Evolutionary conservation across 208 protist species (phyloP), one percentile per base, ranked within the genome.

Genomic region (Leishmania major): DNA sequence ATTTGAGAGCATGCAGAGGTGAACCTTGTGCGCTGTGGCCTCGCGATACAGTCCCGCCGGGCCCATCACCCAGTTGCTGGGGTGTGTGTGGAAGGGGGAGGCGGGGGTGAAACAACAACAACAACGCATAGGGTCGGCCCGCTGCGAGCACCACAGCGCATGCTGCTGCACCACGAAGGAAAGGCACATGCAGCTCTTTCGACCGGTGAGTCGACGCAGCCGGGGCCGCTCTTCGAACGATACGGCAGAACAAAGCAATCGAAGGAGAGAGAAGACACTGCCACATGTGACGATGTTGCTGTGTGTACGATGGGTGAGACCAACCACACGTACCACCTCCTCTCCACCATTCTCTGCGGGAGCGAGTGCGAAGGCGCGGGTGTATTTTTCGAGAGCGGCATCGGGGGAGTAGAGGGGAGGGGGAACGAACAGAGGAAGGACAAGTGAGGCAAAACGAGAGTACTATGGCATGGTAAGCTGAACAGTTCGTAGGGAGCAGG

Each of bases 1-100:
- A 81, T 93, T 90, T 80, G 92, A 89, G 80, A 91, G 90, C 82
- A 90, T 88, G 86, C 87, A 91, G 51, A 89, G 71, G 73, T 90
- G 79, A 43, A 83, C 77, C 72, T 45, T 82, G 25, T 77, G 79
- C 22, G 73, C 90, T 70, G 84, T 77, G 37, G 84, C 79, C 73
- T 90, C 84, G 62, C 88, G 88, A 77, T 90, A 89, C 11, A 80
- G 73, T 13, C 86, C 88, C 67, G 88, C 90, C 1, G 88, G 88
- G 75, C 82, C 87, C 57, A 84, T 89, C 70, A 89, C 90, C 79
- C 88, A 92, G 77, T 90, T 78, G 10, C 73, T 55, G 13, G 1
- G 0, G 43, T 45, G 43, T 45, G 43, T 45, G 43, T 45, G 51
- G 51, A 10, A 55, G 64, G 17, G 81, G 80, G 17, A 88, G 79